These are phyloP conservation scores for Phaeolepiota aurea DNA, from an alignment of 768 basidiomycete species.

Conservation along the genomic window DNA sequence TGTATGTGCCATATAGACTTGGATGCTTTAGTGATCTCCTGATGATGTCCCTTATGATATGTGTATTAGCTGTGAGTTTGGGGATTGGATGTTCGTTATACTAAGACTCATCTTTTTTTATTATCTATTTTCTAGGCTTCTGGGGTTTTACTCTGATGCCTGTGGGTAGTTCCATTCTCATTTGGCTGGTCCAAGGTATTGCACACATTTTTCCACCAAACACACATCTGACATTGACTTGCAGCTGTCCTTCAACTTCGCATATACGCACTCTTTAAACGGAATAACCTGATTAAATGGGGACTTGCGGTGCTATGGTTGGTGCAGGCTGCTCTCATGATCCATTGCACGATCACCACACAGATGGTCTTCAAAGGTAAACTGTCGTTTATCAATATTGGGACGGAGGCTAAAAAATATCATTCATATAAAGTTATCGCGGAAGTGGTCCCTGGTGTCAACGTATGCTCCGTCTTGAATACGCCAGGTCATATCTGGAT, in stretches of 20 bases:
- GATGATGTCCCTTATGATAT: too few relatives aligned
- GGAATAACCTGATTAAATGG: slow-evolving; percentile 5
- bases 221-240: background rate
- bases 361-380: slow-evolving; percentile 11
- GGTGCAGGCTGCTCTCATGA: slow-evolving; percentile 11
- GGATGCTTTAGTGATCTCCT: too few relatives aligned
- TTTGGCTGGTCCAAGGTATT: slow-evolving; percentile 16
- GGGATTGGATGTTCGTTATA: too few relatives aligned
- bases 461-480: slow-evolving; percentile 5
- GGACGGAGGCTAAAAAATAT: too few relatives aligned
- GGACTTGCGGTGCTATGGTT: slow-evolving; percentile 11
- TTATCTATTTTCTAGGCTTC: too few relatives aligned
- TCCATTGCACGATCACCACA: slow-evolving; percentile 9
- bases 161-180: slow-evolving; percentile 11
- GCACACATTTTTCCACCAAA: background rate
- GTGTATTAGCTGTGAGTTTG: too few relatives aligned
- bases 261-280: slow-evolving; percentile 16
- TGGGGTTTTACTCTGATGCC: slow-evolving; percentile 14
- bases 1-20: too few relatives aligned
- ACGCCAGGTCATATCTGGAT: slow-evolving; percentile 13
- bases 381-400: too few relatives aligned
- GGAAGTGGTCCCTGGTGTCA: slow-evolving; percentile 5
- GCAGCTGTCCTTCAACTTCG: slow-evolving; percentile 19
- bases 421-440: slow-evolving; percentile 5
- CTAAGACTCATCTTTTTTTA: too few relatives aligned